A percentile compares a stretch with the other conserved stretches of the same genome.
phyloP scores from a whole-genome alignment of 2,329 filamentous ascomycete species.

The Trichoderma sp. region DNA sequence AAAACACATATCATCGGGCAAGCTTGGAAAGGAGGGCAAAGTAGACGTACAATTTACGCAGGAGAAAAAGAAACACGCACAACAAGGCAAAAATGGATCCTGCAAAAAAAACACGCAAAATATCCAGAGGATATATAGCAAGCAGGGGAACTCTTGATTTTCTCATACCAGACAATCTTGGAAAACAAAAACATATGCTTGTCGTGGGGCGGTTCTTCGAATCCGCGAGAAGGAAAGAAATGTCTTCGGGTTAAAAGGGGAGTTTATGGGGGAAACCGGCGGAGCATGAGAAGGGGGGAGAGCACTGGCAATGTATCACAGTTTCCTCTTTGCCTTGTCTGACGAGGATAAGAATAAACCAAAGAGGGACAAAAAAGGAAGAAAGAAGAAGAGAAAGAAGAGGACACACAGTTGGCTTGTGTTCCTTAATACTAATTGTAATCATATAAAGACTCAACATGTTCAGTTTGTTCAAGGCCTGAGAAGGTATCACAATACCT shows the following conservation, averaged over 20 bases:
- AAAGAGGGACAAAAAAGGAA: not conserved
- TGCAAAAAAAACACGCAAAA: not conserved
- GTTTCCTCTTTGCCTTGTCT: too few species aligned
- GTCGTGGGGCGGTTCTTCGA: too few species aligned
- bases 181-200: too few species aligned
- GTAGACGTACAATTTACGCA: not conserved
- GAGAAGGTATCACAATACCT: too few species aligned
- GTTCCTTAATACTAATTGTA: conserved; percentile 24
- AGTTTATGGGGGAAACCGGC: too few species aligned
- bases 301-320: too few species aligned
- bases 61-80: not conserved
- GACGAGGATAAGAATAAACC: not conserved
- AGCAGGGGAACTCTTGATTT: not conserved
- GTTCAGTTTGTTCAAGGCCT: too few species aligned
- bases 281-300: too few species aligned
- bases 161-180: not conserved
- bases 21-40: not conserved
- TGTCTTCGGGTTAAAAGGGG: too few species aligned
- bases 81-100: not conserved
- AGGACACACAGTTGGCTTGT: not conserved
- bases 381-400: not conserved
- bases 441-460: not conserved
- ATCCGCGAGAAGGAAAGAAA: too few species aligned
- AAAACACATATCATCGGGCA: not conserved
- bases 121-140: not conserved